Base-by-base conservation (phyloP, 2,329 filamentous ascomycete species). In the Colletotrichum neosansevieriae region DNA sequence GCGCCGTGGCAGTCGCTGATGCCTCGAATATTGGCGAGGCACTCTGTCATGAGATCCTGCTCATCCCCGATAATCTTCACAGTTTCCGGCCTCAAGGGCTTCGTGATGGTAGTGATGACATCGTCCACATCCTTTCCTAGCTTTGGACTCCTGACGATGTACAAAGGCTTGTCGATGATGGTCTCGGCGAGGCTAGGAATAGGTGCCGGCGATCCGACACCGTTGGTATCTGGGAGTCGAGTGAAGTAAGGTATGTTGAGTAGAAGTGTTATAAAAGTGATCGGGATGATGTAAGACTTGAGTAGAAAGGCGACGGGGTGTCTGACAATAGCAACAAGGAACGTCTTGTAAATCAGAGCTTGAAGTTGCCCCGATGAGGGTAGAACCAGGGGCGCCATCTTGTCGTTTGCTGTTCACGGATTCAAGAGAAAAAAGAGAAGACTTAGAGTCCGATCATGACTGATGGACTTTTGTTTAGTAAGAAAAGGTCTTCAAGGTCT, bases 1-100 rank as follows among this genome's bases (percentile, higher is more conserved):
- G 73, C 63, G 49, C 74, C 76, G 51, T 75, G 74, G 66, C 76
- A 79, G 58, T 72, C 69, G 49, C 73, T 76, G 24, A 75, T 65
- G n/a, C 75, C 75, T 3, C 72, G 71, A 17, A 73, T 58, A 53
- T 76, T 73, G 17, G 73, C 62, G 6, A 72, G 64, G 59, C 76
- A 79, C 7, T 70, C 19, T 1, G 44, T 10, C 2, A 58, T 6
- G 17, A 76, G 71, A 13, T 71, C 61, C 7, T 47, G 29, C 7
- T 74, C 72, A 58, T 71, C 61, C 3, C 73, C 67, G 15, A 74
- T 63, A 12, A 34, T 32, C 32, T 36, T 9, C 6, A 59, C 34
- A 19, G n/a, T 17, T 15, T 50, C 13, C 21, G 40, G 32, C 11
- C 21, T 13, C 6, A 57, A 32, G 4, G 32, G 45, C 10, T 34